Evolutionary conservation across 768 basidiomycete genomes (phyloP).

Genomic region (Suillus occidentalis): DNA sequence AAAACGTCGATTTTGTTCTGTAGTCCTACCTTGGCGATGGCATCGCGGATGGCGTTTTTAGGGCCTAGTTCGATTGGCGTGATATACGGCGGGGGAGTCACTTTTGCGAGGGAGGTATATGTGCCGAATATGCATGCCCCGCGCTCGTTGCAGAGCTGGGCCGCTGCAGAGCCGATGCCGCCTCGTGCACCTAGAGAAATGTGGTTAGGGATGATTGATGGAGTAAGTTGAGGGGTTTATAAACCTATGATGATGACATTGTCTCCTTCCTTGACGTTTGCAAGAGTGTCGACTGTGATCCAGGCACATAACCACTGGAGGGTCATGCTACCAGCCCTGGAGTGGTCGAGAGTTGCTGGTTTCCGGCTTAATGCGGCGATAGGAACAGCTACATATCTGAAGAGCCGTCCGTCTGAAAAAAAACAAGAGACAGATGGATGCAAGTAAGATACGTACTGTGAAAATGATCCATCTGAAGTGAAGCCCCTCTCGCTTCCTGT

Average conservation of each 20-base stretch:
- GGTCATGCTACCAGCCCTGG: slow-evolving; percentile 32
- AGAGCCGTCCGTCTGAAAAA: not conserved
- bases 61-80: slow-evolving; percentile 34
- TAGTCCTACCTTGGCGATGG: slow-evolving; percentile 25
- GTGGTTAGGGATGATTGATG: not conserved
- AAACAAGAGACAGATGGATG: not conserved
- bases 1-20: slow-evolving; percentile 34
- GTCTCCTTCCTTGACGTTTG: slow-evolving; percentile 31
- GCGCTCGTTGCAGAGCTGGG: slow-evolving; percentile 31
- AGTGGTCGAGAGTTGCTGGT: slow-evolving; percentile 25
- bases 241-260: slow-evolving; percentile 35
- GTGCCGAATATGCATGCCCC: slow-evolving; percentile 36
- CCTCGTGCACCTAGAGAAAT: slow-evolving; percentile 32
- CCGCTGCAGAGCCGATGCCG: slow-evolving; percentile 35
- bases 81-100: slow-evolving; percentile 25
- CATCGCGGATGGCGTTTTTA: slow-evolving; percentile 29
- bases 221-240: not conserved
- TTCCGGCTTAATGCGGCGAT: slow-evolving; percentile 31
- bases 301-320: slow-evolving; percentile 37
- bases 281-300: slow-evolving; percentile 37
- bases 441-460: slow-evolving; percentile 26
- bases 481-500: slow-evolving; percentile 35
- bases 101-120: slow-evolving; percentile 31
- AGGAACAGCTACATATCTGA: slow-evolving; percentile 31
- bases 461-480: slow-evolving; percentile 33